phyloP scores from a whole-genome alignment of 2,329 filamentous ascomycete genomes.

The Hymenoscyphus scutula region DNA sequence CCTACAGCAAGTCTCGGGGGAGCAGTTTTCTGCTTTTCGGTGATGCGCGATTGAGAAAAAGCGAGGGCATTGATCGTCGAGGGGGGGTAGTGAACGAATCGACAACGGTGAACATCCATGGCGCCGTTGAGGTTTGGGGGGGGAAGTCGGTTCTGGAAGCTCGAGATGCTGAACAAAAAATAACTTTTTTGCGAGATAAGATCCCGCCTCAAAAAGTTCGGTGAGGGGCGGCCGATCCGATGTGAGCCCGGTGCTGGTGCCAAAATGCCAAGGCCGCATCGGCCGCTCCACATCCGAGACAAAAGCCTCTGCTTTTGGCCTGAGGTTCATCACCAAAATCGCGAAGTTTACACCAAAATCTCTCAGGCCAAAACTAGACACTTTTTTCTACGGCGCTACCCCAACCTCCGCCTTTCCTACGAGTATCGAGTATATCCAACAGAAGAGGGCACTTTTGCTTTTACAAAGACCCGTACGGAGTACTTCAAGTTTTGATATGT shows the following conservation, averaged over 20 bases:
- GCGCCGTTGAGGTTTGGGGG: constrained; percentile 19
- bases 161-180: constrained; percentile 7
- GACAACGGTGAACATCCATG: constrained; percentile 97
- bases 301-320: too few relatives aligned
- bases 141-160: constrained; percentile 5
- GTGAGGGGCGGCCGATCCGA: constrained; percentile 2
- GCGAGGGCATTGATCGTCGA: constrained; percentile 92
- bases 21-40: constrained; percentile 50
- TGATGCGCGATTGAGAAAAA: constrained; percentile 73
- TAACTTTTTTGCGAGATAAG: constrained; percentile 6
- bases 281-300: too few relatives aligned
- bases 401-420: too few relatives aligned
- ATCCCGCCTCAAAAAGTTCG: not conserved
- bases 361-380: too few relatives aligned
- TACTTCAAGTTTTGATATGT: too few relatives aligned
- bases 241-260: not conserved
- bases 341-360: too few relatives aligned
- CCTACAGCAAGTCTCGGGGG: constrained; percentile 81
- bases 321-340: too few relatives aligned
- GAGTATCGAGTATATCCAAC: too few relatives aligned
- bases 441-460: too few relatives aligned
- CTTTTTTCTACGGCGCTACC: too few relatives aligned
- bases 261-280: not conserved
- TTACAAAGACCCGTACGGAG: too few relatives aligned
- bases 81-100: constrained; percentile 89